phyloP scores from a whole-genome alignment of 2,329 filamentous ascomycete genomes.

The Aspergillus hiratsukae region DNA sequence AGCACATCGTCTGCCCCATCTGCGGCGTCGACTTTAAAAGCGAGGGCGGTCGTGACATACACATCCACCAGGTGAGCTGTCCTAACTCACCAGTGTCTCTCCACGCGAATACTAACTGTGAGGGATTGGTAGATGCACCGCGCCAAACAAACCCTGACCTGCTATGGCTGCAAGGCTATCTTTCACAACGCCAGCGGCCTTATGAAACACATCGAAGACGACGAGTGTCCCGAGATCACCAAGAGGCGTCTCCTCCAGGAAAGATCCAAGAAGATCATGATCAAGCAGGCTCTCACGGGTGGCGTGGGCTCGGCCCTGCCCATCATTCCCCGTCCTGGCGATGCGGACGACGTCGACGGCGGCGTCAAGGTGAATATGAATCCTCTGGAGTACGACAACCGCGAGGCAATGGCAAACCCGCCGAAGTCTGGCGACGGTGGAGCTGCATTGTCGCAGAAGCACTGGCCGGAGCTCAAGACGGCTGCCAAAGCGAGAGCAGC shows the following conservation, averaged over 20 bases:
- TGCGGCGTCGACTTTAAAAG: conserved; percentile 55
- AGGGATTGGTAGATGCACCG: conserved; percentile 43
- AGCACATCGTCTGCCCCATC: conserved; percentile 52
- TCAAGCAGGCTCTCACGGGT: conserved; percentile 29
- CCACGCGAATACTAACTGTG: conserved; percentile 1
- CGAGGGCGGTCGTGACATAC: conserved; percentile 46
- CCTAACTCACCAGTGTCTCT: neutral
- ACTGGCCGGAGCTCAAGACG: conserved; percentile 21
- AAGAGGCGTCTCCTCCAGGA: conserved; percentile 44
- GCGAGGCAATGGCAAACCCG: conserved; percentile 16
- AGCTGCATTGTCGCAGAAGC: conserved; percentile 12
- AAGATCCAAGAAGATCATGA: conserved; percentile 48
- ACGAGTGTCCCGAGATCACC: conserved; percentile 45
- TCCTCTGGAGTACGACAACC: conserved; percentile 6
- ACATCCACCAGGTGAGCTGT: conserved; percentile 47
- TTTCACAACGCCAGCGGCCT: conserved; percentile 49
- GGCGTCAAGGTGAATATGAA: conserved; percentile 20
- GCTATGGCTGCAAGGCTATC: conserved; percentile 42
- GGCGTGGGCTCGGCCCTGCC: conserved; percentile 3
- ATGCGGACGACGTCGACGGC: conserved; percentile 17
- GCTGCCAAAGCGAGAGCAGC: neutral
- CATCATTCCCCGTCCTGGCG: conserved; percentile 1
- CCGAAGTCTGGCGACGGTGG: conserved; percentile 6
- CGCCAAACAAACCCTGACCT: conserved; percentile 47
- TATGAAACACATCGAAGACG: conserved; percentile 53